Base-by-base conservation (phyloP, 1,284 basidiomycete genomes). In the Neotropicomus parvogracilis region DNA sequence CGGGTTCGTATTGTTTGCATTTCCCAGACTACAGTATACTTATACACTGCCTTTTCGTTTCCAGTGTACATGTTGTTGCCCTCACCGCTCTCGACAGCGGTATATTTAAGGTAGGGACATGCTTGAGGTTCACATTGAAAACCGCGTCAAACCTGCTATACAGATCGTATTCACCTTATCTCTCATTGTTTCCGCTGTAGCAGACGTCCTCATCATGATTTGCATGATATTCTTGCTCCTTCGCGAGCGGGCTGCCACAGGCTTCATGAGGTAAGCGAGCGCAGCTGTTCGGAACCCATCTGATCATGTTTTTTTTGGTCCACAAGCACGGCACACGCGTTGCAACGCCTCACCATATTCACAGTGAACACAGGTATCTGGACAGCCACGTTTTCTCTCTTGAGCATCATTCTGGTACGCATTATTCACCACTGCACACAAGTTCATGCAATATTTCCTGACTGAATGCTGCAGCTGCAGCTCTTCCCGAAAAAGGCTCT, bases 321-420 rank as follows among this genome's bases (percentile, higher is more conserved):
- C 0, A 13, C 27, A 24, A 58, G 56, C 3, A 41, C 54, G 2
- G 17, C 4, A 2, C 31, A 46, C 14, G 12, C 27, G 7, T 24
- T 58, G 14, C 46, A 59, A 12, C 49, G 43, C 4, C 56, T 60
- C 14, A 34, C 24, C 0, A 8, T 53, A 5, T 54, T 56, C 27
- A 21, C 53, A 1, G 29, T 58, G 3, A 24, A 24, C 8, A 49
- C 46, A 0, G 52, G 59, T 6, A 40, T 40, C 20, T 58, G 53
- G 59, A 34, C 58, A 0, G 44, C 57, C n/a, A 9, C 10, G 3
- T 50, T 48, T 10, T 45, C 56, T 0, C 10, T 56, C 13, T 14
- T 59, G 31, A 7, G 44, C 1, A 0, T 46, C 37, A 28, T 57
- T 17, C 27, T 57, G 4, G 57, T 59, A 28, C 16, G 54, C 45